Conservation (phyloP, 2,329 filamentous ascomycete genomes). For the Botrytis elliptica region DNA sequence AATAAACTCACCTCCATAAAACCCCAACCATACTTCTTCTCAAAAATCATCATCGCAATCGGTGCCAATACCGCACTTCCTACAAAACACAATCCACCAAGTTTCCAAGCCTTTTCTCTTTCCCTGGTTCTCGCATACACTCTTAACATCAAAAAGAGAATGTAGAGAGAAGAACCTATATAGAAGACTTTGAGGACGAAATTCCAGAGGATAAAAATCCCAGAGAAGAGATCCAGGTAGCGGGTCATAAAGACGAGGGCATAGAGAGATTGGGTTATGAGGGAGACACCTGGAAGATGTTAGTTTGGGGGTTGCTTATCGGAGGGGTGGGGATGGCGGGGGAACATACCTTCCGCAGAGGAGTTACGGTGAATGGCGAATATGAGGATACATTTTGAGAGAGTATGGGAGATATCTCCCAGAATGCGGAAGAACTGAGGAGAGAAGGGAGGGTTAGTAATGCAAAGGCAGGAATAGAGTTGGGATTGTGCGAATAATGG, state of each 20-base stretch:
- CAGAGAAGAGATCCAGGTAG: slow-evolving; percentile 76
- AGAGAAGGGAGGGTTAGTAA: neutral
- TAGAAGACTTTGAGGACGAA: slow-evolving; percentile 87
- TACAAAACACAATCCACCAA: slow-evolving; percentile 68
- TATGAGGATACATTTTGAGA: slow-evolving; percentile 87
- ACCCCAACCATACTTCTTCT: slow-evolving; percentile 46
- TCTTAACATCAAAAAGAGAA: slow-evolving; percentile 82
- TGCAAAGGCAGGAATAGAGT: neutral
- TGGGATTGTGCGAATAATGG: neutral
- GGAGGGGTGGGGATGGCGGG: neutral
- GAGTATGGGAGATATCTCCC: slow-evolving; percentile 80
- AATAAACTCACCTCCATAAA: slow-evolving; percentile 50
- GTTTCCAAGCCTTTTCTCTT: slow-evolving; percentile 88
- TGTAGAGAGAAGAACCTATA: slow-evolving; percentile 79
- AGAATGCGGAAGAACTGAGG: slow-evolving; percentile 65
- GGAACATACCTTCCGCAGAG: slow-evolving; percentile 68
- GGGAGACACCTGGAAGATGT: slow-evolving; percentile 57
- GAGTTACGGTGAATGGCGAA: slow-evolving; percentile 85
- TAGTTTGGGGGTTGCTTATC: neutral
- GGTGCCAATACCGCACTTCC: slow-evolving; percentile 69
- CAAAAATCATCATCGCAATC: slow-evolving; percentile 69
- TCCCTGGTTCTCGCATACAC: slow-evolving; percentile 85
- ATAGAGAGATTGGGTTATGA: slow-evolving; percentile 89
- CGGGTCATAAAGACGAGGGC: slow-evolving; percentile 80
- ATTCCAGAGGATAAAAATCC: slow-evolving; percentile 61